Evolutionary conservation across 441 rosid species (phyloP).

Genomic region (Eugenia klotzschiana): DNA sequence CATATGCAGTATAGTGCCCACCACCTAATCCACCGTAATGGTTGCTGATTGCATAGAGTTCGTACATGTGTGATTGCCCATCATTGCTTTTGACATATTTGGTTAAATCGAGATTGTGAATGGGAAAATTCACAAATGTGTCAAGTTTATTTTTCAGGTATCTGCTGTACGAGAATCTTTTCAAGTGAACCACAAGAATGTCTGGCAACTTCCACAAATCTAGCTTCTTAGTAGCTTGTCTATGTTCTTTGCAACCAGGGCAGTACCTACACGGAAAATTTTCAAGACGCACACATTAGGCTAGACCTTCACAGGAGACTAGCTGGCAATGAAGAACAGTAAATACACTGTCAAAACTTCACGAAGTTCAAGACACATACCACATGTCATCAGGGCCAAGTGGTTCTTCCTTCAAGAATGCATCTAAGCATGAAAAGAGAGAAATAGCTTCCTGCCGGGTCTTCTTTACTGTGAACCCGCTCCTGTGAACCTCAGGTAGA

Average conservation of each 20-base stretch:
- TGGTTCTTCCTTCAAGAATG: constrained; percentile 65
- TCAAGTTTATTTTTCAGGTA: constrained; percentile 49
- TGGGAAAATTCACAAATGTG: constrained; percentile 39
- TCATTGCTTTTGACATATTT: constrained; percentile 38
- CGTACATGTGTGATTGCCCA: constrained; percentile 36
- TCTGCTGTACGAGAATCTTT: constrained; percentile 57
- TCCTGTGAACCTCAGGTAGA: constrained; percentile 58
- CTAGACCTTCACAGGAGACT: neutral
- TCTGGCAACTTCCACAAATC: constrained; percentile 70
- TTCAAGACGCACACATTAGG: neutral
- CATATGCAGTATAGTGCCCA: constrained; percentile 62
- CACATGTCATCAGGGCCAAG: constrained; percentile 70
- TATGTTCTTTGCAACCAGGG: constrained; percentile 55
- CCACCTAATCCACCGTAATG: constrained; percentile 62
- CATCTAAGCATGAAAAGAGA: constrained; percentile 53
- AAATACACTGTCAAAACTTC: neutral
- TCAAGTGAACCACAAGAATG: constrained; percentile 53
- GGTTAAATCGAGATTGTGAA: constrained; percentile 46
- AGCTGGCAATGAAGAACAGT: neutral
- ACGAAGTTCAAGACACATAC: constrained; percentile 12
- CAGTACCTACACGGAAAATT: constrained; percentile 36
- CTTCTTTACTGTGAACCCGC: constrained; percentile 26
- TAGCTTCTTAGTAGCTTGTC: constrained; percentile 63
- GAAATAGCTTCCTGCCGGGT: constrained; percentile 44
- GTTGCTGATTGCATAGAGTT: constrained; percentile 56